Evolutionary conservation across 2,329 filamentous ascomycete species (phyloP).

Genomic region (Penicillium hordei): DNA sequence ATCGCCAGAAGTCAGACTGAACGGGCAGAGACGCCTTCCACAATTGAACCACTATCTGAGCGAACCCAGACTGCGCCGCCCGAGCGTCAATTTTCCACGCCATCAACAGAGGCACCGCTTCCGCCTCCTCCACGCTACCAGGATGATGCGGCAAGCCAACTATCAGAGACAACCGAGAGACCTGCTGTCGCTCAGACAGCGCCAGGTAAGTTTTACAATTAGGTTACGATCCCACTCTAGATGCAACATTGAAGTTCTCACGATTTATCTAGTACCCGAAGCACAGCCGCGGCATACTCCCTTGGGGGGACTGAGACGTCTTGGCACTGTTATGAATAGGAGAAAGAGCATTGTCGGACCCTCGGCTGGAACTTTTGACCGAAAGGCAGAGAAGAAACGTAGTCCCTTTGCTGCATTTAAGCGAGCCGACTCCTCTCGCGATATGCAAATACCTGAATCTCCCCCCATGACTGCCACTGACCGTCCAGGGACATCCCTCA

Average conservation of each 20-base stretch:
- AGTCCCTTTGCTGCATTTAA: conserved; percentile 46
- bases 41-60: conserved; percentile 9
- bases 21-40: conserved; percentile 15
- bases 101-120: conserved; percentile 29
- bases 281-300: conserved; percentile 42
- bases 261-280: conserved; percentile 25
- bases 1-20: conserved; percentile 20
- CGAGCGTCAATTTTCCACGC: conserved; percentile 2
- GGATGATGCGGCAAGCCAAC: conserved; percentile 58
- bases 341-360: conserved; percentile 45
- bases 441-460: conserved; percentile 40
- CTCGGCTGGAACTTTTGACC: conserved; percentile 29
- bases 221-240: background rate
- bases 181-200: conserved; percentile 28
- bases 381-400: conserved; percentile 43
- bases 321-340: conserved; percentile 50
- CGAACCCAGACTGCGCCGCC: conserved; percentile 26
- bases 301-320: conserved; percentile 46
- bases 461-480: conserved; percentile 30
- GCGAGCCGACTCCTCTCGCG: conserved; percentile 41
- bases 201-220: conserved; percentile 33
- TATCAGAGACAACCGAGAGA: conserved; percentile 50
- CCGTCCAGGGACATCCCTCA: conserved; percentile 34
- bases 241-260: conserved; percentile 1
- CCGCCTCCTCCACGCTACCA: conserved; percentile 42